A percentile compares a stretch with the other conserved stretches of the same genome.
These are phyloP conservation scores for Cylindrotheca closterium DNA, from an alignment of 108 stramenopile species.

Conservation along the genomic window DNA sequence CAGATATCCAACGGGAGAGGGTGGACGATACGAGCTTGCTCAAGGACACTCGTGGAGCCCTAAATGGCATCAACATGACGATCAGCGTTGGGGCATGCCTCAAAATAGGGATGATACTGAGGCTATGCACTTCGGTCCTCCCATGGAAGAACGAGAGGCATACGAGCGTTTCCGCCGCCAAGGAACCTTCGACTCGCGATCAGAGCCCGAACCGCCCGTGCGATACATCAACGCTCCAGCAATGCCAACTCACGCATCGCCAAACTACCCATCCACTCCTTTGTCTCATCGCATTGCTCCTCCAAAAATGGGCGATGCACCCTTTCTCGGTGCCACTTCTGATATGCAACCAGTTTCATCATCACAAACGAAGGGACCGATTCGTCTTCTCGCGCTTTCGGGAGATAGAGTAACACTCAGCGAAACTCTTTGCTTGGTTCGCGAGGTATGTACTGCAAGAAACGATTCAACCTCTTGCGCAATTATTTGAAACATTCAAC, in stretches of 20 bases:
- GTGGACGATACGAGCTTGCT: slow-evolving; percentile 5
- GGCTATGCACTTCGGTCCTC: background rate
- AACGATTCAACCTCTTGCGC: too few relatives aligned
- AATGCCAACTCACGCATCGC: background rate
- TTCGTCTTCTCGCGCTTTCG: slow-evolving; percentile 70
- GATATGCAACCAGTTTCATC: too few relatives aligned
- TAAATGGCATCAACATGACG: slow-evolving; percentile 18
- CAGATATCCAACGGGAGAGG: slow-evolving; percentile 2
- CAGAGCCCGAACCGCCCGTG: slow-evolving; percentile 18
- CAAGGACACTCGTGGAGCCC: slow-evolving; percentile 11
- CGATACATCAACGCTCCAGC: slow-evolving; percentile 6
- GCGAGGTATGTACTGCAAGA: slow-evolving; percentile 48
- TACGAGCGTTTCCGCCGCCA: slow-evolving; percentile 17
- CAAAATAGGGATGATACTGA: slow-evolving; percentile 11
- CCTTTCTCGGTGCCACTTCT: background rate
- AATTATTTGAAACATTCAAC: background rate
- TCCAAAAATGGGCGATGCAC: background rate
- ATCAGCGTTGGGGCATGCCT: slow-evolving; percentile 8
- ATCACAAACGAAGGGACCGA: slow-evolving; percentile 15
- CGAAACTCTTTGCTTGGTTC: slow-evolving; percentile 84
- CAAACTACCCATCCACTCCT: background rate
- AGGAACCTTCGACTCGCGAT: slow-evolving; percentile 23
- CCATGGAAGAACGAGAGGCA: background rate
- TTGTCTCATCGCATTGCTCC: background rate
- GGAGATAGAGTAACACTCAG: slow-evolving; percentile 85